Conservation (phyloP, 192 early-diverging fungal genomes). For the Gonapodya prolifera region DNA sequence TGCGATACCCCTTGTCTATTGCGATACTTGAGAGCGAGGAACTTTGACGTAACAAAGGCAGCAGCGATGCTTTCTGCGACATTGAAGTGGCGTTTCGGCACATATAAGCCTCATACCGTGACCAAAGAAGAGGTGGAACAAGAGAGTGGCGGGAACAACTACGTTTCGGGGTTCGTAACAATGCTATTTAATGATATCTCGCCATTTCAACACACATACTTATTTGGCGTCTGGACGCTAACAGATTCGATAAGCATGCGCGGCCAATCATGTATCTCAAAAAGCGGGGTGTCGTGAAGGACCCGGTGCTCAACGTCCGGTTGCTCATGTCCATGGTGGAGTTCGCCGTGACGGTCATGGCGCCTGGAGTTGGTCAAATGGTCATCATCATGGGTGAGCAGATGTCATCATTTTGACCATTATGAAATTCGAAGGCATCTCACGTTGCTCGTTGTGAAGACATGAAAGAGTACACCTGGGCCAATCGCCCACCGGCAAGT, state of each 20-base stretch:
- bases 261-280: slow-evolving; percentile 14
- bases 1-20: not conserved
- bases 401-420: too few species aligned
- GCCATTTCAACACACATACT: too few species aligned
- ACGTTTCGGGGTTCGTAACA: not conserved
- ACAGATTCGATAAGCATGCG: slow-evolving; percentile 1
- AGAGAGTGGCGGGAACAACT: not conserved
- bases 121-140: not conserved
- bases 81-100: not conserved
- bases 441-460: too few species aligned
- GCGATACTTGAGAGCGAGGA: not conserved
- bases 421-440: too few species aligned
- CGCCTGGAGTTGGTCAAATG: slow-evolving; percentile 7
- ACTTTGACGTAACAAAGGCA: not conserved
- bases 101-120: not conserved
- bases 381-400: slow-evolving; percentile 6
- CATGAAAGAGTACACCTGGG: slow-evolving; percentile 11
- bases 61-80: not conserved
- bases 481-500: slow-evolving; percentile 7
- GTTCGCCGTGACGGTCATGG: slow-evolving; percentile 5
- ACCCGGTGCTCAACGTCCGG: slow-evolving; percentile 6
- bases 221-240: too few species aligned
- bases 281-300: slow-evolving; percentile 8
- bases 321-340: slow-evolving; percentile 4
- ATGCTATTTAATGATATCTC: too few species aligned